Percentiles rank a stretch among this genome's conserved stretches.
These are phyloP conservation scores for Rubia tinctorum DNA, from an alignment of 305 asterid genomes.

Conservation along the genomic window DNA sequence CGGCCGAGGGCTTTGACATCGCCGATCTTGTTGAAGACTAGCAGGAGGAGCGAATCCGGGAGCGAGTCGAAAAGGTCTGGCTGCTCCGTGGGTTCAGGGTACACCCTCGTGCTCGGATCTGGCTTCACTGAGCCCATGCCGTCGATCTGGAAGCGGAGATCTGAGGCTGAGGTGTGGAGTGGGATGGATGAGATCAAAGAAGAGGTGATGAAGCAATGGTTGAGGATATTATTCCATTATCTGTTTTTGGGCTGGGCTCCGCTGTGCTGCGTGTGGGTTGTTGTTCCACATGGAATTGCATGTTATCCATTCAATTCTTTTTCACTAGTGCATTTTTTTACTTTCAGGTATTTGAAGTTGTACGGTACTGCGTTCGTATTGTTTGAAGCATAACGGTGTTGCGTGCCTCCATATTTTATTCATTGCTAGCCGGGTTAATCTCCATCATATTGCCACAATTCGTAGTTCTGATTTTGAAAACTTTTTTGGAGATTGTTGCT, in stretches of 20 bases:
- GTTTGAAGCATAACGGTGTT: too few species aligned
- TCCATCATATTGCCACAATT: too few species aligned
- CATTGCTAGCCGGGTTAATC: too few species aligned
- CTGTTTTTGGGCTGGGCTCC: slow-evolving; percentile 3
- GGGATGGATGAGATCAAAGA: slow-evolving; percentile 1
- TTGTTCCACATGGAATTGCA: neutral
- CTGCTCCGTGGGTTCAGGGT: slow-evolving; percentile 42
- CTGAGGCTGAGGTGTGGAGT: neutral
- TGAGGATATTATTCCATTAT: slow-evolving; percentile 10
- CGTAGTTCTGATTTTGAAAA: too few species aligned
- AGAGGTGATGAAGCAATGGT: neutral
- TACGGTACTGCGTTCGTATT: too few species aligned
- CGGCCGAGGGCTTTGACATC: too few species aligned
- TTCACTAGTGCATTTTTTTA: too few species aligned
- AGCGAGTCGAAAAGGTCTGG: slow-evolving; percentile 70
- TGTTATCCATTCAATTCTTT: neutral
- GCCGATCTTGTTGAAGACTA: slow-evolving; percentile 77
- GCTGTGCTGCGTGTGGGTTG: slow-evolving; percentile 8
- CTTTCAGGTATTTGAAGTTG: neutral
- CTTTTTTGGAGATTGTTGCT: too few species aligned
- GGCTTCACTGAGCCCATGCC: slow-evolving; percentile 43
- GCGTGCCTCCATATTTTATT: too few species aligned
- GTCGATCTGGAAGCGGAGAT: neutral
- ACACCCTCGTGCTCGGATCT: slow-evolving; percentile 41
- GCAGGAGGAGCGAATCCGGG: slow-evolving; percentile 69